Evolutionary conservation across 2,329 filamentous ascomycete genomes (phyloP), one percentile per base, ranked within the genome.

Genomic region (Aspergillus ibericus): DNA sequence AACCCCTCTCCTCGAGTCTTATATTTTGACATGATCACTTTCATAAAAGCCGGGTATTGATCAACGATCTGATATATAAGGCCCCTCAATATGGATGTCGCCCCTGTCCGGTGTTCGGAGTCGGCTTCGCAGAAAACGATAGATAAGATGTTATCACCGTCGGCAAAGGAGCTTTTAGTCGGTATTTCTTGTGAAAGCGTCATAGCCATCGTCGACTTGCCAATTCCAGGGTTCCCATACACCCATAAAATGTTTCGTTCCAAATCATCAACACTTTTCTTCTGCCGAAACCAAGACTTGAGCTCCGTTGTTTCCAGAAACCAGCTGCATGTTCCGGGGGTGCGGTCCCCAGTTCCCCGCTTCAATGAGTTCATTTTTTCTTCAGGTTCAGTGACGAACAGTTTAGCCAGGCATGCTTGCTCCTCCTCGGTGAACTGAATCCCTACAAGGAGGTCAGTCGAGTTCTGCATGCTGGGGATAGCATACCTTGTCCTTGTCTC

Each of bases 151-250:
- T 47, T 47, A 18, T 47, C 12, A 5, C 44, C 15, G 44, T 47
- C 44, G 13, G 6, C 7, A 47, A 47, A 25, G 5, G 7, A 22
- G 15, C 12, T 6, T 13, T 13, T 6, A 8, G 13, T 22, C n/a
- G 44, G 18, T 8, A 47, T 5, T 25, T 47, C 44, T 25, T 47
- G 15, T 18, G 44, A 13, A 13, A 47, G 18, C 13, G 44, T 47
- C 7, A 47, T 13, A 13, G 44, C 44, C 15, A 47, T 47, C 7
- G 49, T 65, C 18, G 61, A 61, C 29, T 66, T 66, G 16, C 63
- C 59, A 29, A 54, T 62, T 47, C 63, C 61, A 16, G 61, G 63
- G 48, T 62, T 59, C n/a, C 63, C 59, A 46, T 63, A 52, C n/a
- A 66, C 32, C 59, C 59, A 66, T 15, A 63, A 46, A 5, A 64